Evolutionary conservation across 352 stramenopile genomes (phyloP), one percentile per base, ranked within the genome.

Genomic region (Globisporangium viniferum): DNA sequence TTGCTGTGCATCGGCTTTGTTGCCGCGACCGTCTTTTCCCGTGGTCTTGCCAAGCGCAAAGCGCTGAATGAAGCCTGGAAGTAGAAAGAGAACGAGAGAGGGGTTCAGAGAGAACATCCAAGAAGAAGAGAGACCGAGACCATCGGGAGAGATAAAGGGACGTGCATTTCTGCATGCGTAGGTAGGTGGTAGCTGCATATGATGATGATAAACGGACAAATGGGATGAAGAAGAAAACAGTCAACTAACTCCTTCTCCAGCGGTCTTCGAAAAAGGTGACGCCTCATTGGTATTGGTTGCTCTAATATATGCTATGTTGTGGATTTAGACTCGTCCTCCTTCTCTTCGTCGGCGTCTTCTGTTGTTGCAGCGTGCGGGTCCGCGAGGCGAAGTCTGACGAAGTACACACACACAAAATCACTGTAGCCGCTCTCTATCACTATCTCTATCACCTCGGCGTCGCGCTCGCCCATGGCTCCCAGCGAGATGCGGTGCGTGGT

Each of bases 1-100:
- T 70, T 97, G 35, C 78, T 98, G 44, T 92, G 96, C 58, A 68
- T 95, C 49, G 93, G 80, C 36, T 90, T 99, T 64, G 73, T 97
- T 56, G 79, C 82, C 24, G 87, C 76, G 31, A 93, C 88, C 4
- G 79, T 93, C 61, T 59, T 91, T 10, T 80, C 90, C 1, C 89
- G 88, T 66, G 66, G 73, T 18, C 74, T 95, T 8, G 80, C 86
- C 24, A 73, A 86, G 54, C 84, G 84, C 66, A 96, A 96, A 73
- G 83, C 78, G 20, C 77, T 97, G 24, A 77, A 90, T 67, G 76
- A 92, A 62, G 83, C 81, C 7, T 97, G 90, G 90, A 91, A 93
- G 75, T 97, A 89, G 53, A 77, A 67, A 18, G 9, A 46, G 6
- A 31, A 31, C 22, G 18, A 10, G 31, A 3, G 29, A 33, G 31